These are phyloP conservation scores for Solanum sparsipilum DNA, from an alignment of 257 asterid species.

Conservation along the genomic window DNA sequence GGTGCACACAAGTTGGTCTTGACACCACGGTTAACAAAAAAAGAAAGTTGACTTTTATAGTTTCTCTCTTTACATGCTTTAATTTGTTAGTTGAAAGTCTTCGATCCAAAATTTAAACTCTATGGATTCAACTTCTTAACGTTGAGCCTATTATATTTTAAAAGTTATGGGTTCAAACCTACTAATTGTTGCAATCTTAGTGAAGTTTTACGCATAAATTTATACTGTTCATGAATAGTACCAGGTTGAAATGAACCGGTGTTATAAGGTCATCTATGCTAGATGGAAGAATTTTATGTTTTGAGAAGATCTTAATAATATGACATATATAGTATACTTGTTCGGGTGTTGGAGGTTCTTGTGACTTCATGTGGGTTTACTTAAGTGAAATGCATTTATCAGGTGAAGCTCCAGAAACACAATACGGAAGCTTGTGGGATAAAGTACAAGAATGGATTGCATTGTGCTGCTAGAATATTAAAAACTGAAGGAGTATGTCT, in stretches of 20 bases:
- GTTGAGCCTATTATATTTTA: not conserved
- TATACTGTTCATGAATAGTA: not conserved
- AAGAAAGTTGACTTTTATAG: not conserved
- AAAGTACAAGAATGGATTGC: slow-evolving; percentile 67
- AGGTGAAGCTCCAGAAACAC: slow-evolving; percentile 93
- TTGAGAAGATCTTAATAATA: not conserved
- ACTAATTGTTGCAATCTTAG: not conserved
- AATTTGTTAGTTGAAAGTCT: not conserved
- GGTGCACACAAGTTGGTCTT: not conserved
- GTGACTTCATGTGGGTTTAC: not conserved
- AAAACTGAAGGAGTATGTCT: slow-evolving; percentile 88
- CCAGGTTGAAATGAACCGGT: not conserved
- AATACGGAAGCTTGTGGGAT: slow-evolving; percentile 65
- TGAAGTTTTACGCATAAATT: not conserved
- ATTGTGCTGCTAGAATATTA: slow-evolving; percentile 73
- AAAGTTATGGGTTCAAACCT: not conserved
- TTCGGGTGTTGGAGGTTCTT: not conserved
- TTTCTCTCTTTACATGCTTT: not conserved
- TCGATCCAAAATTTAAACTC: not conserved
- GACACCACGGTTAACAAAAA: not conserved
- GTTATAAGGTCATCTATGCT: not conserved
- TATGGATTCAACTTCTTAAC: not conserved
- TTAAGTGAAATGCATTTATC: slow-evolving; percentile 2
- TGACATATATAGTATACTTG: not conserved
- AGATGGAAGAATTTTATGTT: not conserved